Evolutionary conservation across 148 eudicot genomes (phyloP).

Genomic region (Dianthus caryophyllus): DNA sequence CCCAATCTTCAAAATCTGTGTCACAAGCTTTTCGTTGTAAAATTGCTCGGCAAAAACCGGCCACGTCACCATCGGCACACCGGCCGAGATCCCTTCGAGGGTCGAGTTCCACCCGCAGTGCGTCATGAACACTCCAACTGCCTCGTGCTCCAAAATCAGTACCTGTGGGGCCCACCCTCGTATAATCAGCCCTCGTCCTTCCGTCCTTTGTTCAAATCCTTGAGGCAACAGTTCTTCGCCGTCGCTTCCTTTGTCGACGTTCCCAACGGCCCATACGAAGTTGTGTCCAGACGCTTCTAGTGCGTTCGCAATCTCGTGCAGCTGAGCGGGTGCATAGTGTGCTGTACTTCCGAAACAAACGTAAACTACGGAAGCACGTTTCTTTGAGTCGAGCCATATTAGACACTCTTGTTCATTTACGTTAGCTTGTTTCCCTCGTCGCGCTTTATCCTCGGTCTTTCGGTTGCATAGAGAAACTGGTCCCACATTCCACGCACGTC

Average conservation of each 20-base stretch:
- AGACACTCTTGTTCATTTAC: conserved; percentile 42
- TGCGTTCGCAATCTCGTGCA: conserved; percentile 49
- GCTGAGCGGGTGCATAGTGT: conserved; percentile 17
- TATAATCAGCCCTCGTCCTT: conserved; percentile 32
- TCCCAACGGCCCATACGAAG: conserved; percentile 60
- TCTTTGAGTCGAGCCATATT: conserved; percentile 50
- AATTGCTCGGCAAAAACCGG: conserved; percentile 40
- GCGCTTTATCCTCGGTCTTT: conserved; percentile 27
- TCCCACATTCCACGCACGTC: conserved; percentile 57
- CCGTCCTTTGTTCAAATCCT: conserved; percentile 20
- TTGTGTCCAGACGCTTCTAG: conserved; percentile 42
- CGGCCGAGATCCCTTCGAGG: conserved; percentile 32
- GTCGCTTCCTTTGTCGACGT: neutral
- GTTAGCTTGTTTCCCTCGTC: conserved; percentile 34
- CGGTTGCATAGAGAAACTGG: conserved; percentile 46
- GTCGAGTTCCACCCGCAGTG: conserved; percentile 53
- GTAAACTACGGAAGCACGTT: conserved; percentile 36
- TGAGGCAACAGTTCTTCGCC: conserved; percentile 36
- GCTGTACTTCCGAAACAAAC: conserved; percentile 45
- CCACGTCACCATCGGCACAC: conserved; percentile 43
- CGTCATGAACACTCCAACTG: conserved; percentile 37
- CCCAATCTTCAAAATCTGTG: conserved; percentile 28
- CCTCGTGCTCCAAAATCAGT: conserved; percentile 34
- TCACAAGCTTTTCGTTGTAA: conserved; percentile 29
- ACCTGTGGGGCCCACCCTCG: conserved; percentile 43